Base-by-base conservation (phyloP, 2,329 filamentous ascomycete genomes). In the Sordariomycetes sp. region DNA sequence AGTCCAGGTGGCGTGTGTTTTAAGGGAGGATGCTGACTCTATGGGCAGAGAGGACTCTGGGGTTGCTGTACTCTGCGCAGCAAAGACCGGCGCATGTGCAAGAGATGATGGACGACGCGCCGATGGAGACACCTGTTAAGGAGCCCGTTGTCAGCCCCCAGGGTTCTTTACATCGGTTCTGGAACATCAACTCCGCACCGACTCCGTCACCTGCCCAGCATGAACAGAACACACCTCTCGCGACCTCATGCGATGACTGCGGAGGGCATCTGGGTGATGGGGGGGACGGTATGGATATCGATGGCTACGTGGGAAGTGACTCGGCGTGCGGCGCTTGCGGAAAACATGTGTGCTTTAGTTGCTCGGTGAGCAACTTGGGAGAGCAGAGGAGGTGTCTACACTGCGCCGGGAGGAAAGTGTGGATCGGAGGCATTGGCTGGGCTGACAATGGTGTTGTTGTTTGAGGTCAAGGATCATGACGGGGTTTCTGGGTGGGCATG, bases 141-240 rank as follows among this genome's bases (percentile, higher is more conserved):
- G 38, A 45, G 16, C 32, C 33, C 15, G 41, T 42, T 30, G 26
- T 36, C 14, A 9, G 8, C 20, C 30, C 15, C 37, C 12, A 39
- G 16, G 58, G 63, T 4, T 75, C 69, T 1, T 58, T 80, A 0
- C 73, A 79, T 50, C 69, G 59, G 26, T 80, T 79, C 55, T 81
- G 73, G 73, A 63, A 64, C n/a, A 61, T 79, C 11, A 63, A 59
- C 2, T 57, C 59, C 0, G 50, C 56, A 0, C 49, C 64, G 5
- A 41, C 45, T 10, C 32, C 52, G 0, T 46, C 48, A 3, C 38
- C 43, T 1, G 45, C 56, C 0, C 44, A 48, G 2, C 42, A 53
- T 37, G 15, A 38, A 10, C 39, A 37, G 39, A 34, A 42, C 1
- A 24, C 39, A 23, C 26, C 44, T 12, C 30, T 35, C 1, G 47